Percentiles rank a stretch among this genome's conserved stretches.
Evolutionary conservation across 164 flowering plant species (phyloP).

Genomic region (Sextonia rubra): DNA sequence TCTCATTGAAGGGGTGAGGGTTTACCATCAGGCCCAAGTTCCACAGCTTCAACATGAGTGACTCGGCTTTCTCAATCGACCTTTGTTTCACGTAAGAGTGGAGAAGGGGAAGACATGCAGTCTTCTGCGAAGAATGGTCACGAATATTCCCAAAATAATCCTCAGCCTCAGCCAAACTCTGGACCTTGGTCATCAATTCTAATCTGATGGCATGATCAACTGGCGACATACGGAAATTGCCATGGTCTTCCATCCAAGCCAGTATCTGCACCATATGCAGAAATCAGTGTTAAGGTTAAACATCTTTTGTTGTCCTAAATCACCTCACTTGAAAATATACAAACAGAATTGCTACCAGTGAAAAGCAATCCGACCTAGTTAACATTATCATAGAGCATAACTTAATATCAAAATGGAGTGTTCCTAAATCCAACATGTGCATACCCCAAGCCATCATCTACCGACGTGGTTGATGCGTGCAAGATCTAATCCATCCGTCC

Average conservation of each 20-base stretch:
- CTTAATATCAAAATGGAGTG: not conserved
- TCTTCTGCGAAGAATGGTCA: slow-evolving; percentile 29
- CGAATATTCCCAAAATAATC: slow-evolving; percentile 35
- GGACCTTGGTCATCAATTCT: slow-evolving; percentile 39
- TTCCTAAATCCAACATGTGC: not conserved
- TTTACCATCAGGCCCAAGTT: slow-evolving; percentile 32
- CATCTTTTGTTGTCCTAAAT: not conserved
- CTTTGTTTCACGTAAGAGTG: slow-evolving; percentile 40
- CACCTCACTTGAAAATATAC: not conserved
- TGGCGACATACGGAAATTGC: slow-evolving; percentile 25
- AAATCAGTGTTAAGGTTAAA: slow-evolving; percentile 4
- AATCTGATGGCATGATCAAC: slow-evolving; percentile 36
- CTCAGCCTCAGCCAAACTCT: slow-evolving; percentile 36
- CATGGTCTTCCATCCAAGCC: slow-evolving; percentile 24
- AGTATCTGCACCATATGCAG: slow-evolving; percentile 23
- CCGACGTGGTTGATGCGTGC: no score
- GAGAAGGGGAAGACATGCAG: slow-evolving; percentile 49
- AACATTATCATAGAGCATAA: not conserved
- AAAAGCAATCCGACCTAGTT: not conserved
- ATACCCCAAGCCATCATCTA: not conserved
- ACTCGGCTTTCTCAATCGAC: slow-evolving; percentile 36
- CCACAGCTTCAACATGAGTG: slow-evolving; percentile 44
- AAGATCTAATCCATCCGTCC: no score
- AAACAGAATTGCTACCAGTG: not conserved
- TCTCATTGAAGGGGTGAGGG: slow-evolving; percentile 47